A percentile compares a stretch with the other conserved stretches of the same genome.
These are phyloP conservation scores for Leccinum variicolor DNA, from an alignment of 768 basidiomycete species.

Conservation along the genomic window DNA sequence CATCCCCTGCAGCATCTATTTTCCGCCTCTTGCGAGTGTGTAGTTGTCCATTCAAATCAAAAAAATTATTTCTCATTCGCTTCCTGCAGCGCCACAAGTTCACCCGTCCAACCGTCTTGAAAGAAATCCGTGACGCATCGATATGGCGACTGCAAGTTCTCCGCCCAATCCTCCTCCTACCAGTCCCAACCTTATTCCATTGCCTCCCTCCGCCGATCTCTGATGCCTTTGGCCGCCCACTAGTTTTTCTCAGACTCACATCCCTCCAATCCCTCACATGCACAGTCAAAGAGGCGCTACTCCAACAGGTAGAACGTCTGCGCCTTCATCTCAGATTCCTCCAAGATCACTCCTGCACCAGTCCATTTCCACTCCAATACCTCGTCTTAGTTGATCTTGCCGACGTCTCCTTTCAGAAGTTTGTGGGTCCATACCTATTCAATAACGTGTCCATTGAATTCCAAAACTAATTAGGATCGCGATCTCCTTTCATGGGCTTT, in stretches of 20 bases:
- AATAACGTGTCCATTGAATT: slow-evolving; percentile 4
- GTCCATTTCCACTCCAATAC: slow-evolving; percentile 56
- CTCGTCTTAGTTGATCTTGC: slow-evolving; percentile 64
- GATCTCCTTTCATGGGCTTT: slow-evolving; percentile 64
- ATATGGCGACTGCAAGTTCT: slow-evolving; percentile 48
- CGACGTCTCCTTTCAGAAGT: slow-evolving; percentile 49
- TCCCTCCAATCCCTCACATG: slow-evolving; percentile 39
- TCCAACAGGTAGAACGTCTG: slow-evolving; percentile 54
- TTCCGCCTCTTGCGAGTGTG: slow-evolving; percentile 64
- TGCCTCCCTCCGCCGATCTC: slow-evolving; percentile 52
- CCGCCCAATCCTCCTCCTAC: slow-evolving; percentile 38
- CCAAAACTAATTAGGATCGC: slow-evolving; percentile 40
- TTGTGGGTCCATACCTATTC: slow-evolving; percentile 41
- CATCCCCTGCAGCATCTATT: slow-evolving; percentile 39
- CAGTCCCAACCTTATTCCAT: slow-evolving; percentile 35
- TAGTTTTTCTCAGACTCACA: slow-evolving; percentile 51
- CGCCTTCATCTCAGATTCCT: slow-evolving; percentile 53
- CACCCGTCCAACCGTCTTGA: slow-evolving; percentile 56
- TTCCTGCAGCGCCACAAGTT: slow-evolving; percentile 60
- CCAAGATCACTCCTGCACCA: slow-evolving; percentile 32
- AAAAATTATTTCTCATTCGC: no score
- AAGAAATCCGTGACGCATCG: slow-evolving; percentile 52
- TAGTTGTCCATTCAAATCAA: slow-evolving; percentile 6
- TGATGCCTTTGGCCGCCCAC: slow-evolving; percentile 66
- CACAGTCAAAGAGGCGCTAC: slow-evolving; percentile 39